Evolutionary conservation across 2,329 filamentous ascomycete genomes (phyloP), one percentile per base, ranked within the genome.

Genomic region (Penicillium brevicompactum): DNA sequence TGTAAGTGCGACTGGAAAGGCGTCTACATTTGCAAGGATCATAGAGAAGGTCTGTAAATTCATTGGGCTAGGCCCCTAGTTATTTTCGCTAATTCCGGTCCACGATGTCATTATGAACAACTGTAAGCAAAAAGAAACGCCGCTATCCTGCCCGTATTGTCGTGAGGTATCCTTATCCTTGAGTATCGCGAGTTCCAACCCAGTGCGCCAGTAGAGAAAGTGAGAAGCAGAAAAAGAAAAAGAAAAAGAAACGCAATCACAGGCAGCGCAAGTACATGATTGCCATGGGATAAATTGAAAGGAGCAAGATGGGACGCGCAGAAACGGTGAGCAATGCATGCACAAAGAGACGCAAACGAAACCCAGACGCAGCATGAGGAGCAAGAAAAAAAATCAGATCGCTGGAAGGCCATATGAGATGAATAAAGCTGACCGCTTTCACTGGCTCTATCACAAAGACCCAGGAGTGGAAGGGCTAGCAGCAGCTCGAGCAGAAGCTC

Each of bases 121-220:
- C 18, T 5, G 7, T 1, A 41, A 41, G 10, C 10, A 41, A 46
- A 43, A 37, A 49, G 30, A 32, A 52, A 59, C 59, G 52, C 58
- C 60, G 24, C 16, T 47, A 24, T 54, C 42, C 42, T 31, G 13
- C 18, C 34, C 46, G 43, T 46, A 30, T 37, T 47, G 32, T 40
- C 44, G 27, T 47, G 21, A 52, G 49, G 49, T 55, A 58, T 58
- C 58, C 56, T 45, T 52, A 58, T 57, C 58, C 56, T 50, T 38
- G 43, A 53, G 31, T 49, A 16, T 40, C 47, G 47, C 53, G 56
- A 42, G 50, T 47, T 32, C 42, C 48, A 59, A 53, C 30, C 43
- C 49, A 37, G 34, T n/a, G 32, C 41, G 45, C 45, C 44, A 24
- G 14, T 30, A 53, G 34, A 22, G 18, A 32, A 42, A 41, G 22